Base-by-base conservation (phyloP, 805 yeast species). In the Nakazawaea populi region DNA sequence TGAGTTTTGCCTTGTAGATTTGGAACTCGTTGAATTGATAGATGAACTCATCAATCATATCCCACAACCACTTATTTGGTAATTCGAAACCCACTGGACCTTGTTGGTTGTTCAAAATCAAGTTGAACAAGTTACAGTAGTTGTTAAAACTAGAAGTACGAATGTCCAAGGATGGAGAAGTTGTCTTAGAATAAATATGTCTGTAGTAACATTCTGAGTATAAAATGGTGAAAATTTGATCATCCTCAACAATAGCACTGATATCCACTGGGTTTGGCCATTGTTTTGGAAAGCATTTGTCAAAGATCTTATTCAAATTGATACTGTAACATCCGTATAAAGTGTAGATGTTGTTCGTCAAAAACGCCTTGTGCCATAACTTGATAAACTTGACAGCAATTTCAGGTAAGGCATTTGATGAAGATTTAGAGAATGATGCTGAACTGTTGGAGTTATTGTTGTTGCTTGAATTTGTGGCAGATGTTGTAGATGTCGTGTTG, bases 21-120 rank as follows among this genome's bases (percentile, higher is more conserved):
- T 75, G 66, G 52, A 72, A 75, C 56, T 69, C 67, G 58, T 74
- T 74, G 65, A 70, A 75, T 61, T 75, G 80, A 57, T 76, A 75
- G 59, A 75, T 74, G 60, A 75, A 76, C 61, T 75, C 80, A 55
- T 75, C 80, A 52, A 75, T 67, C 52, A 75, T 73, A 50, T 75
- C 80, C 80, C 80, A 76, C 28, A 73, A 64, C 80, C 80, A 75
- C 55, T 70, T 68, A 54, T 66, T 66, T 46, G 80, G 80, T 45
- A 75, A 60, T 57, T 75, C 79, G 52, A 75, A 67, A 37, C 69
- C 69, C 9, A 67, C 70, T 35, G 79, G 76, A 7, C 74, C 73
- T 30, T 65, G 68, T 50, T 68, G 71, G 42, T 68, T 63, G 62
- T 72, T 73, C 54, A 75, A 65, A 46, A 75, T 64, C 53, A 68